Base-by-base conservation (phyloP, 352 stramenopile species). In the Phytopythium vexans region DNA sequence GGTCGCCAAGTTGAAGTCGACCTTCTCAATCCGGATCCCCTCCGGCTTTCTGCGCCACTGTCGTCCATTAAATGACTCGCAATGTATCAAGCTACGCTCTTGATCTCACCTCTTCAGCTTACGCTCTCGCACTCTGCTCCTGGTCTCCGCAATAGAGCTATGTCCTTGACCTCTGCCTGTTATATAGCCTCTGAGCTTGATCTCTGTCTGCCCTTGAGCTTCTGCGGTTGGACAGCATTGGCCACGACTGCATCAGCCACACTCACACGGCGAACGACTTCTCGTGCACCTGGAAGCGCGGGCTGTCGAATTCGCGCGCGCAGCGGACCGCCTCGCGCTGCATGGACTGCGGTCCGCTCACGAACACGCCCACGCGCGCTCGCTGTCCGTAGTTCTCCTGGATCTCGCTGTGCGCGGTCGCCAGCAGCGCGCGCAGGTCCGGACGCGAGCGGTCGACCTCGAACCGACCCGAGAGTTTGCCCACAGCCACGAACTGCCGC, bases 261-360 rank as follows among this genome's bases (percentile, higher is more conserved):
- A 8, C 15, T 73, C 47, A 85, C 57, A 85, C 49, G 6, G 72
- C 44, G 36, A 85, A 85, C 10, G 72, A 78, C 36, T 85, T 85
- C 34, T 77, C 54, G 34, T 79, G 57, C 45, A 85, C 52, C 0
- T 61, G 38, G 16, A 82, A 74, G 40, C 57, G 34, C 15, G 74
- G 74, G 16, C 52, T 52, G 32, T 70, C 60, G 10, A 85, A 44
- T 12, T 56, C 50, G 41, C 64, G 57, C 12, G 72, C 64, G 39
- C 70, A 54, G 31, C 51, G 31, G 10, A 72, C 41, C 39, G 59
- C 63, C 14, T 77, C 63, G 10, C 50, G 32, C 54, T 85, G 74
- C 21, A 85, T 46, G 46, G 53, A 58, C 42, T 60, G 38, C 3
- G 74, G 74, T 1, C 74, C 74, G 56, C 74, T 79, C 35, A 85